Conservation (phyloP, 2,329 filamentous ascomycete species). For the Leptographium wingfieldii region DNA sequence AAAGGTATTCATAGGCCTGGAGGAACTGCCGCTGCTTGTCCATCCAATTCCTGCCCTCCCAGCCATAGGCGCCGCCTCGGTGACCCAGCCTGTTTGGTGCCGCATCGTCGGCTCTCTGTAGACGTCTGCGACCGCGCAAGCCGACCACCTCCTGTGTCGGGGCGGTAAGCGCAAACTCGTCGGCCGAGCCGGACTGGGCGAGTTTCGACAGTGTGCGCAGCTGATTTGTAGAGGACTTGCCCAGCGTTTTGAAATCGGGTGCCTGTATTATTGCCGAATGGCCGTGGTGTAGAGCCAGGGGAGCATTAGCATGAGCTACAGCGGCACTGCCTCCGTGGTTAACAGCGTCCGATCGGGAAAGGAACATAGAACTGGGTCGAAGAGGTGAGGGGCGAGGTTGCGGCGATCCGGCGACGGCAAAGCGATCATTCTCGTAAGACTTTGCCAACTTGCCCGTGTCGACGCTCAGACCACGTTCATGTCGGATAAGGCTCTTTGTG, state of each 20-base stretch:
- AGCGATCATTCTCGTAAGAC: slow-evolving; percentile 6
- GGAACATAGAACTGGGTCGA: slow-evolving; percentile 49
- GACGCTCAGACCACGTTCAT: slow-evolving; percentile 47
- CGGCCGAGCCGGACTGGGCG: slow-evolving; percentile 59
- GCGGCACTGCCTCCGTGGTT: slow-evolving; percentile 22
- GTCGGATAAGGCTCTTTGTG: slow-evolving; percentile 13
- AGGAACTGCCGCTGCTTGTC: slow-evolving; percentile 94
- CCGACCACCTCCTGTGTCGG: slow-evolving; percentile 78
- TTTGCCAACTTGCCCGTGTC: slow-evolving; percentile 46
- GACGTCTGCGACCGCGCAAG: slow-evolving; percentile 65
- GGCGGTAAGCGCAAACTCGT: slow-evolving; percentile 69
- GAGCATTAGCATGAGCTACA: slow-evolving; percentile 19
- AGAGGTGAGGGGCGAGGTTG: slow-evolving; percentile 28
- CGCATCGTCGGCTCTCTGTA: slow-evolving; percentile 58
- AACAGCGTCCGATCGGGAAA: slow-evolving; percentile 45
- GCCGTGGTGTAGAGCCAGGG: slow-evolving; percentile 25
- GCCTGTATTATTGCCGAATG: slow-evolving; percentile 39
- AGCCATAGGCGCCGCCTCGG: slow-evolving; percentile 44
- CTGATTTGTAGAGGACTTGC: slow-evolving; percentile 82
- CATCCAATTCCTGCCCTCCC: slow-evolving; percentile 92
- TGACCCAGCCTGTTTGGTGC: slow-evolving; percentile 33
- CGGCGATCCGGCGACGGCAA: slow-evolving; percentile 23
- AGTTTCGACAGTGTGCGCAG: slow-evolving; percentile 77
- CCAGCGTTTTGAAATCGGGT: slow-evolving; percentile 68
- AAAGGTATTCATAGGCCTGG: slow-evolving; percentile 95